Evolutionary conservation across 2,329 filamentous ascomycete species (phyloP).

Genomic region (Arthrobotrys pseudoclavata): DNA sequence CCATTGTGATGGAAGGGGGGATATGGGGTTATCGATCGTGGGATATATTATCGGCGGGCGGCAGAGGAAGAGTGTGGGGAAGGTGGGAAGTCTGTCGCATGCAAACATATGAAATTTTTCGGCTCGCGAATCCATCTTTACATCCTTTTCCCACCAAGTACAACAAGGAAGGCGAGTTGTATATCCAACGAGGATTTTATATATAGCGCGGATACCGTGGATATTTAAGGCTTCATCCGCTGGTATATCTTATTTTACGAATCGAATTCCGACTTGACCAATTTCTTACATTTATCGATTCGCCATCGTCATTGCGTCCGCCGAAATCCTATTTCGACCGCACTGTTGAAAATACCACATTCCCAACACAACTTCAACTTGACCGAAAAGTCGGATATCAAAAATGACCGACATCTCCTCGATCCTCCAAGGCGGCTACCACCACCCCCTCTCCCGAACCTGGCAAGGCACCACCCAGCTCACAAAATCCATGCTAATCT

Average conservation of each 20-base stretch:
- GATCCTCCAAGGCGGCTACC: slow-evolving; percentile 86
- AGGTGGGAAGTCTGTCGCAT: slow-evolving; percentile 2
- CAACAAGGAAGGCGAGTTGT: not conserved
- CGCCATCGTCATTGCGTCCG: not conserved
- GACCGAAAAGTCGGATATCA: no score
- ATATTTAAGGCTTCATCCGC: not conserved
- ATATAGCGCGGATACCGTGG: not conserved
- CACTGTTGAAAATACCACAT: slow-evolving; percentile 30
- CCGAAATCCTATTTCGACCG: not conserved
- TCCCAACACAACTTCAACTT: slow-evolving; percentile 35
- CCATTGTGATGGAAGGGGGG: slow-evolving; percentile 70
- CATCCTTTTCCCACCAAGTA: not conserved
- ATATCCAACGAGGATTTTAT: not conserved
- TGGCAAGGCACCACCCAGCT: slow-evolving; percentile 89
- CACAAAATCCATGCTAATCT: slow-evolving; percentile 98
- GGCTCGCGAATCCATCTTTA: not conserved
- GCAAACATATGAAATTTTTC: slow-evolving; percentile 3
- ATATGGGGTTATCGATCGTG: not conserved
- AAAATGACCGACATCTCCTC: slow-evolving; percentile 77
- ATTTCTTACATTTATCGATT: no score
- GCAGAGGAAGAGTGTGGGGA: slow-evolving; percentile 28
- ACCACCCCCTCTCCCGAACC: slow-evolving; percentile 80
- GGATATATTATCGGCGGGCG: not conserved
- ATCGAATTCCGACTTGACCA: no score
- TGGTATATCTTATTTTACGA: not conserved